Base-by-base conservation (phyloP, 768 basidiomycete genomes). In the Trametes elegans region DNA sequence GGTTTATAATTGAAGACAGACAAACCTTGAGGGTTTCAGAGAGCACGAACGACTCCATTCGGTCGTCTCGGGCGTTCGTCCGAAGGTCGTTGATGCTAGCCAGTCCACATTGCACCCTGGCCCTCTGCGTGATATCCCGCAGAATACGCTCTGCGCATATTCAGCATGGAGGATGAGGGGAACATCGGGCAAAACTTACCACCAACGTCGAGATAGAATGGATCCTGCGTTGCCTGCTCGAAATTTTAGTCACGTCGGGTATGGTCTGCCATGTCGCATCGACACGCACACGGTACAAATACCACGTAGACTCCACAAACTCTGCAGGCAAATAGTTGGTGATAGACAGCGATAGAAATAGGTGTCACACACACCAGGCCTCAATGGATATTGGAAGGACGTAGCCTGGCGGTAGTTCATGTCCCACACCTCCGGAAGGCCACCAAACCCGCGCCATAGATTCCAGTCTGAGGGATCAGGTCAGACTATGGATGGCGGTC, bases 1-100 rank as follows among this genome's bases (percentile, higher is more conserved):
- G 24, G 51, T 13, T 16, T 46, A 7, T n/a, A 28, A 21, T 29
- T 2, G 27, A 39, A 24, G 39, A 34, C 14, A 36, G n/a, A 53
- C 70, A 28, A 55, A 87, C 93, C 79, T 95, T 96, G 42, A 97
- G 73, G 0, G 93, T 93, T 72, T 96, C 95, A 3, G 91, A 93
- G 28, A 98, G 76, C n/a, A 84, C 84, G 69, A 98, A 99, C 5
- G 90, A 93, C 70, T 98, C 97, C 97, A 98, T 98, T 56, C 96
- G 82, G 64, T 98, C 93, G 59, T 95, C 93, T 16, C 81, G 82
- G 62, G 83, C 76, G 61, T 91, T 89, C 27, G 77, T 84, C 36
- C 86, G 77, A 2, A 98, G 78, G 70, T 97, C 89, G 60, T 79
- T 76, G 53, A 98, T 84, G 7, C 90, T 86, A 5, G 88, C 80